Evolutionary conservation across 2,329 filamentous ascomycete species (phyloP), one percentile per base, ranked within the genome.

Genomic region (Berkeleyomyces rouxiae): DNA sequence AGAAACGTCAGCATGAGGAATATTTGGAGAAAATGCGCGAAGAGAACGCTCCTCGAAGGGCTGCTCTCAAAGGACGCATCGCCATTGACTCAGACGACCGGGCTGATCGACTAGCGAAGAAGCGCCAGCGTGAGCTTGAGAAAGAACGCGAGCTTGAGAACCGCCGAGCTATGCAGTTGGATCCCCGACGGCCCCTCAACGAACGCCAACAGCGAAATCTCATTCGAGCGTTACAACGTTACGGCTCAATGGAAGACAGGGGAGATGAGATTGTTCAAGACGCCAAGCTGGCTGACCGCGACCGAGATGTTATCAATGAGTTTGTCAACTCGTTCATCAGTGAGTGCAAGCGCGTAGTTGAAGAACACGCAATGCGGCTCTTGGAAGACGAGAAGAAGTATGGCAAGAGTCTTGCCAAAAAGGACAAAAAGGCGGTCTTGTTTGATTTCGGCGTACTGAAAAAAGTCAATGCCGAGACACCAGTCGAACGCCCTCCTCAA

Each of bases 391-490:
- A 96, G 68, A 88, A 93, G 72, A 83, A 87, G 66, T 80, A 82
- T 0, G 89, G 89, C 70, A 95, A 93, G 71, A 80, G 84, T 2
- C 75, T 95, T 62, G 95, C 92, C 0, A 96, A 97, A 77, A 99
- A 99, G 73, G 93, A 99, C 71, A 90, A 90, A 73, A 99, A 99
- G 74, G 93, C 93, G 0, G 89, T 99, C 16, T 77, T 99, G 53
- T 96, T 99, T 69, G 91, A 97, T 71, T 96, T 91, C 73, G 86
- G 87, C 55, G 90, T 91, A 62, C 86, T 96, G 59, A 95, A 95
- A 74, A 91, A 95, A 68, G 82, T 96, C 69, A 99, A 99, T 70
- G 93, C 93, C 0, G 90, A 96, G 73, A 97, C 93, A 0, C 87
- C 96, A 62, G 83, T 96, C 9, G 92, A 97, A 68, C 86, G 95